phyloP scores from a whole-genome alignment of 2,329 filamentous ascomycete species.

The Fusarium tuaranense region DNA sequence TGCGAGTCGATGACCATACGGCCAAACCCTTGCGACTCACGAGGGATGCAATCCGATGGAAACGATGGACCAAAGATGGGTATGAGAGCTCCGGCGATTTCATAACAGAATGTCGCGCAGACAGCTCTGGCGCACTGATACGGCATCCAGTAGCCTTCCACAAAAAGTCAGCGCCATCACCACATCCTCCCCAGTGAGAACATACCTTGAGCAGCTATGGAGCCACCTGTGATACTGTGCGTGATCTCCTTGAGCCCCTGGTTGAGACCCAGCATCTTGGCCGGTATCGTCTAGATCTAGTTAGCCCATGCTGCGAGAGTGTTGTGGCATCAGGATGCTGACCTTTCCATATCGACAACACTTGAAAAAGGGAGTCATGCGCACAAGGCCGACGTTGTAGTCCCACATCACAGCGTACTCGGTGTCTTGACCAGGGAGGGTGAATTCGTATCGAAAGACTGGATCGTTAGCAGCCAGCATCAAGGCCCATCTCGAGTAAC shows the following conservation, averaged over 20 bases:
- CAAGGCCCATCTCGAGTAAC: constrained; percentile 8
- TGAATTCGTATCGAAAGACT: constrained; percentile 75
- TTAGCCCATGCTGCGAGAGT: constrained; percentile 20
- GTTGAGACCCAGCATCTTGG: constrained; percentile 83
- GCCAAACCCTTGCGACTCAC: constrained; percentile 72
- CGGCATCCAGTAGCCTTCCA: constrained; percentile 94
- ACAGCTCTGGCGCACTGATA: constrained; percentile 87
- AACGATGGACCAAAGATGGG: constrained; percentile 92
- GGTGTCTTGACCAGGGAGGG: constrained; percentile 72
- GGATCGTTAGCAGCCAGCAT: constrained; percentile 13
- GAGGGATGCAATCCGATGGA: constrained; percentile 75
- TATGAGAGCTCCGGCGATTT: constrained; percentile 86
- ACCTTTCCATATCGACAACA: constrained; percentile 90
- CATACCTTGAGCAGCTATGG: constrained; percentile 87
- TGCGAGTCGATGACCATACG: constrained; percentile 73
- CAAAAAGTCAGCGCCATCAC: constrained; percentile 19
- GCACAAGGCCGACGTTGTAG: constrained; percentile 92
- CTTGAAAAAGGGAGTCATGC: constrained; percentile 96
- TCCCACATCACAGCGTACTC: constrained; percentile 93
- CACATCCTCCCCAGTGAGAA: neutral
- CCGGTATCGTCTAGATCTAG: constrained; percentile 79
- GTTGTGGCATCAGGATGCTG: constrained; percentile 30
- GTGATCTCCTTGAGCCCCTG: constrained; percentile 88
- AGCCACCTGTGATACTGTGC: constrained; percentile 93
- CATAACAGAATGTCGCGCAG: constrained; percentile 89